Percentiles rank a stretch among this genome's conserved stretches.
Evolutionary conservation across 2,329 filamentous ascomycete species (phyloP).

Genomic region (Aureobasidium sp.): DNA sequence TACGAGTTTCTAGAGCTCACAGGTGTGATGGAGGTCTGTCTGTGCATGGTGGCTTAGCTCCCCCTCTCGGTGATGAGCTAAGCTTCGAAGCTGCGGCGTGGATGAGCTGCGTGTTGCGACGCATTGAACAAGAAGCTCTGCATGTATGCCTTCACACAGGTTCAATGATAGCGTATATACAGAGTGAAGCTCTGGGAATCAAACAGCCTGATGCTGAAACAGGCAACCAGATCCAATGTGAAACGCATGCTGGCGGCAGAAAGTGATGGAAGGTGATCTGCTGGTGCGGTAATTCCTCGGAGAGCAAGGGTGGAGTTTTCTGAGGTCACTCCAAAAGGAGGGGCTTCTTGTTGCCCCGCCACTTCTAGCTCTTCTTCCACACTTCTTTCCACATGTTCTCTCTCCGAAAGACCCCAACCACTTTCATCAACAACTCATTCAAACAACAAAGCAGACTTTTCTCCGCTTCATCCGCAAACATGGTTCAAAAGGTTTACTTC

Average conservation of each 20-base stretch:
- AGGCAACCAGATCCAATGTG: not conserved
- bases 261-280: not conserved
- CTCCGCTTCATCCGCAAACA: constrained; percentile 62
- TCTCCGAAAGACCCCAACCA: constrained; percentile 14
- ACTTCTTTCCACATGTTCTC: constrained; percentile 7
- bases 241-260: not conserved
- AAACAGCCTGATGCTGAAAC: not conserved
- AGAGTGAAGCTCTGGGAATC: not conserved
- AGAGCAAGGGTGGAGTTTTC: not conserved
- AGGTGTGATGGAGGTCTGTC: not conserved
- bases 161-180: not conserved
- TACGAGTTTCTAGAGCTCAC: not conserved
- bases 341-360: not conserved
- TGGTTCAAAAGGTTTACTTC: constrained; percentile 67
- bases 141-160: not conserved
- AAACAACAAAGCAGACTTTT: constrained; percentile 41
- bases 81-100: not conserved
- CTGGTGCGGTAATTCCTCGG: not conserved
- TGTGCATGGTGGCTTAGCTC: constrained; percentile 9
- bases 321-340: not conserved
- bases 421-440: constrained; percentile 21
- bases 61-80: constrained; percentile 4
- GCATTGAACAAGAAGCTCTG: not conserved
- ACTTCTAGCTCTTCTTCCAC: constrained; percentile 1
- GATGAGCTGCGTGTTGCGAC: not conserved